These are phyloP conservation scores for Colletotrichum sansevieriae DNA, from an alignment of 2,329 filamentous ascomycete genomes.

Conservation along the genomic window DNA sequence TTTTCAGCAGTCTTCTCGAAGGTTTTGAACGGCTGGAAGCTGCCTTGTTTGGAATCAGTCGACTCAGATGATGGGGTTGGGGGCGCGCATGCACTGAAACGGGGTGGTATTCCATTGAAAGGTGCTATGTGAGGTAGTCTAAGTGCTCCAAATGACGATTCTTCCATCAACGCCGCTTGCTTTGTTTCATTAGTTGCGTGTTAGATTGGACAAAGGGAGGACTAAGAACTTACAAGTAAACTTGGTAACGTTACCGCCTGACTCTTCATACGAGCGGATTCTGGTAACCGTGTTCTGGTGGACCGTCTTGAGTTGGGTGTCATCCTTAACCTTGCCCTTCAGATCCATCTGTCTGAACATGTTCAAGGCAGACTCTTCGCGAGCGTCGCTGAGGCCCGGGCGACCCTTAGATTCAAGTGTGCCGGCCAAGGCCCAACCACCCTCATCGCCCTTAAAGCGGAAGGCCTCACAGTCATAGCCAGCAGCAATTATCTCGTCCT, in stretches of 20 bases:
- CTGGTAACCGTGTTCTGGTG: slow-evolving; percentile 97
- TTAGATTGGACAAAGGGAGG: slow-evolving; percentile 1
- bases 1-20: background rate
- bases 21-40: background rate
- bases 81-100: slow-evolving; percentile 16
- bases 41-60: background rate
- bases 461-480: slow-evolving; percentile 93
- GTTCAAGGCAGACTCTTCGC: slow-evolving; percentile 94
- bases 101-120: slow-evolving; percentile 32
- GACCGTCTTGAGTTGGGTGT: slow-evolving; percentile 93
- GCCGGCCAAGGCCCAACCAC: slow-evolving; percentile 87
- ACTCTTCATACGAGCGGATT: slow-evolving; percentile 80
- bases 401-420: slow-evolving; percentile 82
- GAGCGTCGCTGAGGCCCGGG: slow-evolving; percentile 70
- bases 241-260: slow-evolving; percentile 75
- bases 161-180: slow-evolving; percentile 87
- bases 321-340: slow-evolving; percentile 91
- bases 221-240: slow-evolving; percentile 81
- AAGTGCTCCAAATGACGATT: slow-evolving; percentile 82
- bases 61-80: background rate
- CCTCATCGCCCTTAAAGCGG: slow-evolving; percentile 82
- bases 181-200: slow-evolving; percentile 53
- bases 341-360: slow-evolving; percentile 99
- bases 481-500: slow-evolving; percentile 94
- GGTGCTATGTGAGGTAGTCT: slow-evolving; percentile 48